These are phyloP conservation scores for Paecilomyces sp. DNA, from an alignment of 2,329 filamentous ascomycete species.

Conservation along the genomic window DNA sequence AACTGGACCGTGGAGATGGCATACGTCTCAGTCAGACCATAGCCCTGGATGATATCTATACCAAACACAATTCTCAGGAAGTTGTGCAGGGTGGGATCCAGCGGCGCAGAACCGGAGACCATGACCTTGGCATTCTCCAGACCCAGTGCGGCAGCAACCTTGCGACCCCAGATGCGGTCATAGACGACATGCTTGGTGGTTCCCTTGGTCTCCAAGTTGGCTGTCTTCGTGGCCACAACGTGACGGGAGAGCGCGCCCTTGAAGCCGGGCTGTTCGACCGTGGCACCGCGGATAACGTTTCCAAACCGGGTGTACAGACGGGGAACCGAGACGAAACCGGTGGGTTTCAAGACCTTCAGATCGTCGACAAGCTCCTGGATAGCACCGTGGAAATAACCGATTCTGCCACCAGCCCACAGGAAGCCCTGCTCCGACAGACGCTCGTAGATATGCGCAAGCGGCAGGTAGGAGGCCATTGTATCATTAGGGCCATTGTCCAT, in stretches of 20 bases:
- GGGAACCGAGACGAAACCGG: constrained; percentile 79
- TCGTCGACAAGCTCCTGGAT: constrained; percentile 82
- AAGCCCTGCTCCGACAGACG: constrained; percentile 72
- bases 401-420: constrained; percentile 62
- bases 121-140: constrained; percentile 66
- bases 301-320: constrained; percentile 88
- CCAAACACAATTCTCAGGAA: constrained; percentile 81
- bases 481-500: constrained; percentile 51
- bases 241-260: constrained; percentile 74
- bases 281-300: constrained; percentile 70
- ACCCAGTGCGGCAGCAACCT: constrained; percentile 76
- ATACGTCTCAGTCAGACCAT: constrained; percentile 90
- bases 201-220: constrained; percentile 70
- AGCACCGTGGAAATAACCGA: constrained; percentile 94
- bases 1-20: constrained; percentile 67
- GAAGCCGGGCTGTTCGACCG: constrained; percentile 70
- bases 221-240: constrained; percentile 72
- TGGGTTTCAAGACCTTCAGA: constrained; percentile 77
- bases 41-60: constrained; percentile 76
- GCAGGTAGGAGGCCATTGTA: constrained; percentile 76
- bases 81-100: constrained; percentile 80
- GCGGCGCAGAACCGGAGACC: constrained; percentile 82
- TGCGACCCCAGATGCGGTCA: constrained; percentile 77
- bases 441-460: constrained; percentile 89
- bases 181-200: constrained; percentile 49